phyloP scores from a whole-genome alignment of 2,329 filamentous ascomycete genomes.

The Acephala macrosclerotiorum region DNA sequence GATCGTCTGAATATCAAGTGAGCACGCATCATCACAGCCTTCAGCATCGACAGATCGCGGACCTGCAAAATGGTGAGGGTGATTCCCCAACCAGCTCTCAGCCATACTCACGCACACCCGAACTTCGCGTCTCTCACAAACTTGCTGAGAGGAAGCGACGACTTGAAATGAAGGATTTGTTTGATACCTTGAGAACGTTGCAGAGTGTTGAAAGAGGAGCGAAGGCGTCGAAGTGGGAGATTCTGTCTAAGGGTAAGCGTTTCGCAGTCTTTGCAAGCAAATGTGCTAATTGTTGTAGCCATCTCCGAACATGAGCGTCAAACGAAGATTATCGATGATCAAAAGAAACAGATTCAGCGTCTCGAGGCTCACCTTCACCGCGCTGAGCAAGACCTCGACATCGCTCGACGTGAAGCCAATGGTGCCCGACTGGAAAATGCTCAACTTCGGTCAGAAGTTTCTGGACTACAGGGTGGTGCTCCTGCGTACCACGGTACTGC shows the following conservation, averaged over 20 bases:
- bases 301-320: conserved; percentile 68
- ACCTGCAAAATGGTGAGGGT: conserved; percentile 67
- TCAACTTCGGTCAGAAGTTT: conserved; percentile 40
- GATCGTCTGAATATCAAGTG: conserved; percentile 59
- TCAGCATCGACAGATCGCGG: conserved; percentile 75
- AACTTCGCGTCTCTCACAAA: conserved; percentile 84
- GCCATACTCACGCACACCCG: conserved; percentile 83
- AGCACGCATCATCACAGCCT: conserved; percentile 74
- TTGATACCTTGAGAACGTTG: conserved; percentile 79
- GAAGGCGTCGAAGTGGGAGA: conserved; percentile 91
- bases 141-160: conserved; percentile 83
- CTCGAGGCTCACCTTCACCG: conserved; percentile 47
- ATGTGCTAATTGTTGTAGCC: conserved; percentile 50
- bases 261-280: neutral
- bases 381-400: conserved; percentile 50
- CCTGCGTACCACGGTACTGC: conserved; percentile 23
- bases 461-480: conserved; percentile 28
- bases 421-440: conserved; percentile 40
- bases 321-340: conserved; percentile 46
- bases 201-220: conserved; percentile 73
- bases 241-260: conserved; percentile 78
- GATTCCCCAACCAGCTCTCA: conserved; percentile 64
- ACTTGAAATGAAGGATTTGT: conserved; percentile 89
- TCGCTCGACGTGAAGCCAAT: conserved; percentile 53
- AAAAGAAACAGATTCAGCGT: conserved; percentile 48